These are phyloP conservation scores for Samsoniella hepiali DNA, from an alignment of 2,329 filamentous ascomycete species.

Conservation along the genomic window DNA sequence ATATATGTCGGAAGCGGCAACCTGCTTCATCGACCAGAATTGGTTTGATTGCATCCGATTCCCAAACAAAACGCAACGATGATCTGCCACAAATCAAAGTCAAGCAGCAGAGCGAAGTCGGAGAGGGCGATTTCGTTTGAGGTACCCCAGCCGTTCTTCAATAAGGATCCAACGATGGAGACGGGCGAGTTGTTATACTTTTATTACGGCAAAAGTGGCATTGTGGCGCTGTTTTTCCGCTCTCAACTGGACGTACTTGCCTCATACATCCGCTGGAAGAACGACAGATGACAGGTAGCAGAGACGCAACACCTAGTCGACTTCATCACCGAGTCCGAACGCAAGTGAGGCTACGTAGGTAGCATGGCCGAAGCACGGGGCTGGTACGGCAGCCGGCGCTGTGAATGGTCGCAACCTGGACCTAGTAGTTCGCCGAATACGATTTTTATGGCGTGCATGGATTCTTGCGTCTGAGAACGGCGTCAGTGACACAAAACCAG, in stretches of 20 bases:
- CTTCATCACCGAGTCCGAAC: background rate
- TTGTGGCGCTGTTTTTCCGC: too few relatives aligned
- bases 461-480: background rate
- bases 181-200: background rate
- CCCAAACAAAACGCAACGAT: background rate
- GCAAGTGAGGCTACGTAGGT: background rate
- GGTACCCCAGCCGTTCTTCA: background rate
- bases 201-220: too few relatives aligned
- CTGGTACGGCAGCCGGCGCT: background rate
- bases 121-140: background rate
- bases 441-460: background rate
- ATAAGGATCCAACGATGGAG: background rate
- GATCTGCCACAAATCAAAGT: background rate
- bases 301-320: background rate
- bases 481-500: slow-evolving; percentile 1
- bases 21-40: background rate
- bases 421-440: background rate
- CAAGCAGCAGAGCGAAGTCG: background rate
- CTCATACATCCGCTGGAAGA: background rate
- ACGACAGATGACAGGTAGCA: background rate
- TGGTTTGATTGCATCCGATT: background rate
- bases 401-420: background rate
- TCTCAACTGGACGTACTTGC: background rate
- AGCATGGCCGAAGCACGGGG: background rate
- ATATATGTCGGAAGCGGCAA: background rate